A percentile compares a stretch with the other conserved stretches of the same genome.
Evolutionary conservation across 208 protist species (phyloP).

Genomic region (Leishmania lainsoni): DNA sequence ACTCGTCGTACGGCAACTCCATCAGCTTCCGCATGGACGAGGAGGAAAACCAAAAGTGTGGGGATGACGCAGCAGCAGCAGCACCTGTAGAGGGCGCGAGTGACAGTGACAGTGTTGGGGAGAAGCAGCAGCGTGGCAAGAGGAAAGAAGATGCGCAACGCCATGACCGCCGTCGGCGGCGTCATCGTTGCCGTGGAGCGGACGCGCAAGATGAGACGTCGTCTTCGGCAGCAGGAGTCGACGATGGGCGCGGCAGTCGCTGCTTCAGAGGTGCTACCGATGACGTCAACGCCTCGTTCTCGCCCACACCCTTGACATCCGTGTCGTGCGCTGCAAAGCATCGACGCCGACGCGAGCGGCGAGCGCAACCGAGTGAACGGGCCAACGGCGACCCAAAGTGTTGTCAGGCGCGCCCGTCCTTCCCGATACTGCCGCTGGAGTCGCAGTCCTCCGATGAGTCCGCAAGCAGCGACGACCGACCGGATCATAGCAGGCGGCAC

Average conservation of each 20-base stretch:
- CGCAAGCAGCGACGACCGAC: conserved; percentile 2
- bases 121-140: not conserved
- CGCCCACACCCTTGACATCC: conserved; percentile 1
- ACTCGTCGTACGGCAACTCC: conserved; percentile 7
- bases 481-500: not conserved
- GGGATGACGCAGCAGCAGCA: not conserved
- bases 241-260: not conserved
- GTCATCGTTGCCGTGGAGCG: not conserved
- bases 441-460: not conserved
- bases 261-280: not conserved
- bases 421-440: not conserved
- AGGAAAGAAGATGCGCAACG: not conserved
- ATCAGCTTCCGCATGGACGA: conserved; percentile 15
- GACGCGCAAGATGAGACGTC: not conserved
- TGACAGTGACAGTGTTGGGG: not conserved
- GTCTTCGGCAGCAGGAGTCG: not conserved
- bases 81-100: not conserved
- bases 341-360: conserved; percentile 8
- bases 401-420: not conserved
- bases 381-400: not conserved
- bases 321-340: not conserved
- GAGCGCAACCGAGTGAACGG: not conserved
- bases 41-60: not conserved
- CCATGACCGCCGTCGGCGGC: not conserved
- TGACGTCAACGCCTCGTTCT: not conserved